These are phyloP conservation scores for Floccularia luteovirens DNA, from an alignment of 768 basidiomycete genomes.

Conservation along the genomic window DNA sequence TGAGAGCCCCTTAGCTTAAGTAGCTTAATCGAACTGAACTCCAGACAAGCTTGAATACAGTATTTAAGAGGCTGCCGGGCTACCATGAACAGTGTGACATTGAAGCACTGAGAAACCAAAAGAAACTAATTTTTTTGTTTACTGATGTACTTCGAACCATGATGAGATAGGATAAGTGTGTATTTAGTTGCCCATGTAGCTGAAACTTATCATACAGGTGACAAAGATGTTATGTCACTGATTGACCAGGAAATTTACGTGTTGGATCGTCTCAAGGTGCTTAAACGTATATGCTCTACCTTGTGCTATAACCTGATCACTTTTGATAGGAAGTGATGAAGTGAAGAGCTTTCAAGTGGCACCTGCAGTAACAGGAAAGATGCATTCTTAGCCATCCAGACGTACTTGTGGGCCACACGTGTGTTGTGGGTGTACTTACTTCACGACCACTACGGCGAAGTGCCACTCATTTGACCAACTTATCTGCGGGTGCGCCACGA, in stretches of 20 bases:
- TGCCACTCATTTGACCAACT: conserved; percentile 51
- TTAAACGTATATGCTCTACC: background rate
- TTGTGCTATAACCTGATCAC: background rate
- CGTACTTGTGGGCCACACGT: conserved; percentile 41
- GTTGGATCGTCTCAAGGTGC: conserved; percentile 44
- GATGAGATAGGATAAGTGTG: too few relatives aligned
- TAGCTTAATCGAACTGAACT: too few relatives aligned
- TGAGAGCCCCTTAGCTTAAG: too few relatives aligned
- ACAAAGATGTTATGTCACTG: conserved; percentile 39
- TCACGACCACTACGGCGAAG: conserved; percentile 49
- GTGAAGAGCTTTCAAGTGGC: conserved; percentile 44
- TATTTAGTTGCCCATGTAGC: too few relatives aligned
- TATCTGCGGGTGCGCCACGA: conserved; percentile 19
- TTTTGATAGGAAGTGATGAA: conserved; percentile 53
- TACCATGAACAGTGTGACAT: too few relatives aligned
- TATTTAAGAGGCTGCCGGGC: too few relatives aligned
- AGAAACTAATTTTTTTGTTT: too few relatives aligned
- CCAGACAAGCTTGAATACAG: too few relatives aligned
- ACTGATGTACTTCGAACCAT: too few relatives aligned
- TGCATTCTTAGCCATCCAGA: conserved; percentile 30
- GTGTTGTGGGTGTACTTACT: conserved; percentile 47
- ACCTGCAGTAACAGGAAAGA: conserved; percentile 43
- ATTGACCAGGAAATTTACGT: conserved; percentile 40
- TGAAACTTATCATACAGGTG: conserved; percentile 51
- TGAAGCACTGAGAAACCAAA: too few relatives aligned